Conservation (phyloP, 257 asterid genomes). For the Paulownia fortunei region DNA sequence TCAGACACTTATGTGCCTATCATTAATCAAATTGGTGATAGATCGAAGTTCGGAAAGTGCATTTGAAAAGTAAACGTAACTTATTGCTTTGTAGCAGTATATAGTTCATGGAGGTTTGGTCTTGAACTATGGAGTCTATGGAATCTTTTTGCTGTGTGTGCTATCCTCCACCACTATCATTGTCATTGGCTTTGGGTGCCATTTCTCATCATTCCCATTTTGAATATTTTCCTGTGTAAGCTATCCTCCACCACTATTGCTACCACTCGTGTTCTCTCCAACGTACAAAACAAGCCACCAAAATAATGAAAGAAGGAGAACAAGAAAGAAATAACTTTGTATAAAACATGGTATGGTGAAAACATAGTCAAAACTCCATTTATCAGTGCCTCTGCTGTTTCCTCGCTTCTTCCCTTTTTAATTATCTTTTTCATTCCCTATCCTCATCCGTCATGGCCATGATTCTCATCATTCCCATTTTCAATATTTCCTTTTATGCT, state of each 20-base stretch:
- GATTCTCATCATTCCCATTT: background rate
- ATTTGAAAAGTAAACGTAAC: too few species aligned
- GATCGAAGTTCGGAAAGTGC: too few species aligned
- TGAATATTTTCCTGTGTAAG: background rate
- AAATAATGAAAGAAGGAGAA: too few species aligned
- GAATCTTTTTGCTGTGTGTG: background rate
- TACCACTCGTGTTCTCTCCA: background rate
- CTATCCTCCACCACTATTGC: background rate
- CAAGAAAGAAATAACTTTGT: background rate
- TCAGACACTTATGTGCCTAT: too few species aligned
- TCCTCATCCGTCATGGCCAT: background rate
- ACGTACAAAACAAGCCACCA: background rate
- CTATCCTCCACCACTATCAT: background rate
- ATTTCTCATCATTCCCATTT: background rate
- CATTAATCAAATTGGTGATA: too few species aligned
- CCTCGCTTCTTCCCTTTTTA: background rate
- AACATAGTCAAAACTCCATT: background rate
- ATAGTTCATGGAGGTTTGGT: too few species aligned
- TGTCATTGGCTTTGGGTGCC: background rate
- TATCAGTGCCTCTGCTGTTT: background rate
- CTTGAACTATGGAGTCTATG: background rate
- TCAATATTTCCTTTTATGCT: background rate
- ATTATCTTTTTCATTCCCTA: too few species aligned
- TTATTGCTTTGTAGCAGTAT: too few species aligned
- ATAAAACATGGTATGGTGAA: too few species aligned